A percentile compares a stretch with the other conserved stretches of the same genome.
These are phyloP conservation scores for Eudorina sp. DNA, from an alignment of 139 green algal genomes.

Conservation along the genomic window DNA sequence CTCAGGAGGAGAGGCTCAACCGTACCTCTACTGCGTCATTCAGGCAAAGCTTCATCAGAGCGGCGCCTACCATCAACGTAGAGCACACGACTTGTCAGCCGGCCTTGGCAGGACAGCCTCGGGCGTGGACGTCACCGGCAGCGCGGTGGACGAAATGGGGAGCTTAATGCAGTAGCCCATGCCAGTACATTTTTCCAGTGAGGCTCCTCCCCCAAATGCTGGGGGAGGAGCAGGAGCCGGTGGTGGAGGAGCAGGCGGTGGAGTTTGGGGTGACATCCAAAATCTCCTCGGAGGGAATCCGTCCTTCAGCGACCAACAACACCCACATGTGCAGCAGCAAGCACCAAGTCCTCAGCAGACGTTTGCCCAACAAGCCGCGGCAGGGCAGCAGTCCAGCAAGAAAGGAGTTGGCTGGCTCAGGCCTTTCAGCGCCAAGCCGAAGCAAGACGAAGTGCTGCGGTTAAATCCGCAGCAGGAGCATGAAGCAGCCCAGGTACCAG, in stretches of 20 bases:
- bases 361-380: neutral
- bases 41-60: no score
- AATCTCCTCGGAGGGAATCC: neutral
- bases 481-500: neutral
- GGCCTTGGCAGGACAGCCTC: no score
- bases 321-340: neutral
- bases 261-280: neutral
- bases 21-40: no score
- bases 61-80: no score
- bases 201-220: neutral
- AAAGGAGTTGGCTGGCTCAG: neutral
- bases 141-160: no score
- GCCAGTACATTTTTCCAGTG: constrained; percentile 7
- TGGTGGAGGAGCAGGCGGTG: neutral
- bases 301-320: neutral
- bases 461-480: neutral
- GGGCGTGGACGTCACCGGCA: no score
- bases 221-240: no score
- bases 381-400: neutral
- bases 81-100: no score
- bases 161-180: neutral
- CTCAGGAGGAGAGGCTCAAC: no score
- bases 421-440: neutral
- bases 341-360: neutral
- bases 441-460: neutral